A percentile compares a stretch with the other conserved stretches of the same genome.
Conservation (phyloP, 2,329 filamentous ascomycete genomes). For the Zymoseptoria passerinii region DNA sequence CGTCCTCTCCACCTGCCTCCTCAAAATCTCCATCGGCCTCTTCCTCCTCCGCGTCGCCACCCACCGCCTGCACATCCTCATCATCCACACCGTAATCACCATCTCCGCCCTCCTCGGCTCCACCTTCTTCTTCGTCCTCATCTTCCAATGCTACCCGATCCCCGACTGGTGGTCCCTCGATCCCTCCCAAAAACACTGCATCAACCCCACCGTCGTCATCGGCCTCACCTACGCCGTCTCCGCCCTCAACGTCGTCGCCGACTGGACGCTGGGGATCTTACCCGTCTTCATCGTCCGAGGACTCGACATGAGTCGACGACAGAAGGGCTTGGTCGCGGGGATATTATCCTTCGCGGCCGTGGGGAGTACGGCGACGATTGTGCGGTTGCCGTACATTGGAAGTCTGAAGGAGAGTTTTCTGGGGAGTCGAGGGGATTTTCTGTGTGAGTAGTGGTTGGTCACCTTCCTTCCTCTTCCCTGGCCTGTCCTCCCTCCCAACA, state of each 20-base stretch:
- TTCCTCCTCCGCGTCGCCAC: constrained; percentile 47
- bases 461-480: not conserved
- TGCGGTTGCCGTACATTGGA: constrained; percentile 39
- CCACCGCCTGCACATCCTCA: constrained; percentile 37
- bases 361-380: constrained; percentile 46
- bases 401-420: constrained; percentile 29
- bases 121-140: constrained; percentile 44
- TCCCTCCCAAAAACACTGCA: constrained; percentile 34
- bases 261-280: constrained; percentile 35
- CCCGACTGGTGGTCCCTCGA: constrained; percentile 44
- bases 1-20: constrained; percentile 39
- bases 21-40: constrained; percentile 47
- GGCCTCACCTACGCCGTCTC: constrained; percentile 29
- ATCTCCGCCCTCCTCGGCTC: constrained; percentile 39
- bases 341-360: constrained; percentile 35
- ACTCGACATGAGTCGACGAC: constrained; percentile 33
- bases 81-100: constrained; percentile 42
- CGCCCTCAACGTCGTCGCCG: constrained; percentile 34
- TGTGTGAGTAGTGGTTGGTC: constrained; percentile 28
- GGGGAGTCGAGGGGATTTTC: constrained; percentile 32
- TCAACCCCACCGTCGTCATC: constrained; percentile 41
- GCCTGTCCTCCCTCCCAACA: not conserved
- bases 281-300: constrained; percentile 36
- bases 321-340: constrained; percentile 32
- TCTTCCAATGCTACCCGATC: constrained; percentile 48